phyloP scores from a whole-genome alignment of 306 rosid species.

The Phaseolus lunatus region DNA sequence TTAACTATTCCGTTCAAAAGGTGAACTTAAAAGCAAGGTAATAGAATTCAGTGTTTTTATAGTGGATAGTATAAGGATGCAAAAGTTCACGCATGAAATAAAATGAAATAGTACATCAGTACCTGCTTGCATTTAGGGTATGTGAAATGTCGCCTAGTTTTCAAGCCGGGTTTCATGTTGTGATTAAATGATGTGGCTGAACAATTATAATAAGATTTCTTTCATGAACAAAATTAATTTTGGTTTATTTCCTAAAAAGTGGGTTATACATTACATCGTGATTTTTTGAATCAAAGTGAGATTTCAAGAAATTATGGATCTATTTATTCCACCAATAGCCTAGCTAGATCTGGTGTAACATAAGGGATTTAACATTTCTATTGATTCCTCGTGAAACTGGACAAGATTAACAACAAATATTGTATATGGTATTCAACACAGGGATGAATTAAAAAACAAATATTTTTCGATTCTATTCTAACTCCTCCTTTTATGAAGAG shows the following conservation, averaged over 20 bases:
- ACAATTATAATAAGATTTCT: not conserved
- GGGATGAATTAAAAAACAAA: not conserved
- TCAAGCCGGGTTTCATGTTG: not conserved
- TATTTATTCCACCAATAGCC: not conserved
- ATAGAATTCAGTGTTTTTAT: not conserved
- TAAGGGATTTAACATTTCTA: constrained; percentile 3
- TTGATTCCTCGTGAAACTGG: not conserved
- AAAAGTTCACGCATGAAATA: constrained; percentile 2
- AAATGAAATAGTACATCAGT: constrained; percentile 13
- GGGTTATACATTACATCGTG: not conserved
- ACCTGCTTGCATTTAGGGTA: not conserved
- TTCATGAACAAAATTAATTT: not conserved
- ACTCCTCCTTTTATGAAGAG: not conserved
- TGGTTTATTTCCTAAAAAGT: not conserved
- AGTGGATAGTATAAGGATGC: constrained; percentile 1
- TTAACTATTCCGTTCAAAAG: constrained; percentile 15
- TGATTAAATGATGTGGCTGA: not conserved
- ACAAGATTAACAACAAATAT: not conserved
- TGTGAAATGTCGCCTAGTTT: not conserved
- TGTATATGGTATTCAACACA: not conserved
- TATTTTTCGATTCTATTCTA: not conserved
- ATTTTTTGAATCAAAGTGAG: not conserved
- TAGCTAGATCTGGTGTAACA: not conserved
- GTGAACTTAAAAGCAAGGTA: constrained; percentile 22
- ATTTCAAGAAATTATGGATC: not conserved